Conservation (phyloP, 495 filamentous ascomycete species). For the Aspergillus nanangensis region DNA sequence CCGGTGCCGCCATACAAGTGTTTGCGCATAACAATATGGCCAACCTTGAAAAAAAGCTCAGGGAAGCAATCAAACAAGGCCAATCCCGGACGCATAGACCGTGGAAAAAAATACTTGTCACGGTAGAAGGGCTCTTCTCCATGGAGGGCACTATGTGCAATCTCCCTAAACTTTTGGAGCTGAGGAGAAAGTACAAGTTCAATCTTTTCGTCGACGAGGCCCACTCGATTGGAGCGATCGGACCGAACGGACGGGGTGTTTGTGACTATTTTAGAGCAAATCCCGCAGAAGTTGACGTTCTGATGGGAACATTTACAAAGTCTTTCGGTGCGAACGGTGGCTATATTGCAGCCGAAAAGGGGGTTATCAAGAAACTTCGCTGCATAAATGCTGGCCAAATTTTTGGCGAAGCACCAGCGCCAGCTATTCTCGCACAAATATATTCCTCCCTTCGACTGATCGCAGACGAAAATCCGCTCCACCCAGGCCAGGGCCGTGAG, state of each 20-base stretch:
- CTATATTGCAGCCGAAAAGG: constrained; percentile 76
- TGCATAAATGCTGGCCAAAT: constrained; percentile 71
- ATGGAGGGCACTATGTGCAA: constrained; percentile 96
- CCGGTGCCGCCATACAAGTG: constrained; percentile 78
- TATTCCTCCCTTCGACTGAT: constrained; percentile 72
- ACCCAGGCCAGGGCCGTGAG: constrained; percentile 78
- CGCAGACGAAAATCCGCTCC: constrained; percentile 58
- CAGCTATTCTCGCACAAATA: constrained; percentile 79
- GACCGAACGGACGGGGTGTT: constrained; percentile 74
- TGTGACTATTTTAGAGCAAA: constrained; percentile 88
- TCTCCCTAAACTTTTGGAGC: constrained; percentile 66
- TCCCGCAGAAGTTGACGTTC: constrained; percentile 76
- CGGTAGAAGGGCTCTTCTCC: constrained; percentile 85
- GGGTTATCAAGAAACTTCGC: constrained; percentile 77
- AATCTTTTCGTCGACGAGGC: constrained; percentile 86
- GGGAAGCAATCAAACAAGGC: constrained; percentile 80
- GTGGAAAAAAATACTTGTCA: constrained; percentile 92
- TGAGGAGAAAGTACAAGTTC: constrained; percentile 89
- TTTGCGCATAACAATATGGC: constrained; percentile 88
- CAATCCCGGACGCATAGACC: constrained; percentile 86
- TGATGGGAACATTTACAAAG: constrained; percentile 93
- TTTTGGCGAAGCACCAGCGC: constrained; percentile 75
- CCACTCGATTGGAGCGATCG: constrained; percentile 86
- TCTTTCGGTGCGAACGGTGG: constrained; percentile 92
- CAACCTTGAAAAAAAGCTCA: constrained; percentile 69